A percentile compares a stretch with the other conserved stretches of the same genome.
Evolutionary conservation across 441 rosid species (phyloP).

Genomic region (Lepidium campestre): DNA sequence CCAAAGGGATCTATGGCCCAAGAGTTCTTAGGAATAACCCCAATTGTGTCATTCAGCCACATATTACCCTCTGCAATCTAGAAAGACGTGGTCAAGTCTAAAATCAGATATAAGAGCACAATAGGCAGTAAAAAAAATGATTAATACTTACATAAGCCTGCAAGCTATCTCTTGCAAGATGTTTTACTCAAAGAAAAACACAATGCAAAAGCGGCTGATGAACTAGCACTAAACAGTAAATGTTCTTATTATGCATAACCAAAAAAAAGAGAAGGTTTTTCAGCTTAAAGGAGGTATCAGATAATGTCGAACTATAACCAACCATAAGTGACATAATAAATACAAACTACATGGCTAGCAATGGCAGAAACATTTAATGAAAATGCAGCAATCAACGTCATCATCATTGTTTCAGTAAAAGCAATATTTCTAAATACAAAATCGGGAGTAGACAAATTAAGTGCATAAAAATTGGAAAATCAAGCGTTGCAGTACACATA

Average conservation of each 20-base stretch:
- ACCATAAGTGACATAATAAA: conserved; percentile 6
- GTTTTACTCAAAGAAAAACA: background rate
- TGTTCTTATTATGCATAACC: background rate
- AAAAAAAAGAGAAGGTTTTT: background rate
- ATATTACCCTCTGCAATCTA: conserved; percentile 93
- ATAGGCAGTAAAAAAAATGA: background rate
- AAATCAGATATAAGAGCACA: conserved; percentile 3
- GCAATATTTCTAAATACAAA: background rate
- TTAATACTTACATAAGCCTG: background rate
- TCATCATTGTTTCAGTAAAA: background rate
- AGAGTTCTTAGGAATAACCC: conserved; percentile 84
- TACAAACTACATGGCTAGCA: conserved; percentile 5
- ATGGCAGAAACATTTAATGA: background rate
- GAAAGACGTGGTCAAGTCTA: background rate
- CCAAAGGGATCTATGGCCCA: conserved; percentile 99
- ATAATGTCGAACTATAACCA: background rate
- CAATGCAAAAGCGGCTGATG: background rate
- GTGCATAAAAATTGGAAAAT: conserved; percentile 4
- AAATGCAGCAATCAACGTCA: background rate
- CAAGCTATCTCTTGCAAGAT: background rate
- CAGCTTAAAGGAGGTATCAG: background rate
- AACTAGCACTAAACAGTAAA: background rate
- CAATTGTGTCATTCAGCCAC: conserved; percentile 92
- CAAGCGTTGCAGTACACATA: conserved; percentile 25
- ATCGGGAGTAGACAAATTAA: background rate